Percentiles rank a stretch among this genome's conserved stretches.
phyloP scores from a whole-genome alignment of 495 filamentous ascomycete species.

The Neurospora sp. region DNA sequence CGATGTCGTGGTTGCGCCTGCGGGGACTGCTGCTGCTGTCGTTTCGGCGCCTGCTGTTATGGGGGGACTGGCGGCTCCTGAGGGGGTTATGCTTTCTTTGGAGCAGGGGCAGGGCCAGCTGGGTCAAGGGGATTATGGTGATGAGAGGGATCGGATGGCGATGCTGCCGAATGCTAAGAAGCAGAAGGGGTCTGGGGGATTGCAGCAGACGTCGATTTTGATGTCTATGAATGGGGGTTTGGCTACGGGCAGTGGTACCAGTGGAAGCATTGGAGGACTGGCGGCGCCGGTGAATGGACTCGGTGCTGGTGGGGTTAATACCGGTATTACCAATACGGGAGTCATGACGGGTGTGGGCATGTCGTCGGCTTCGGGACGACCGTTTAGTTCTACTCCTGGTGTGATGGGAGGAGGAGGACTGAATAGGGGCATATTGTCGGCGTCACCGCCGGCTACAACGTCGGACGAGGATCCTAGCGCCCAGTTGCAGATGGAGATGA shows the following conservation, averaged over 20 bases:
- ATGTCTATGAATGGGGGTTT: not conserved
- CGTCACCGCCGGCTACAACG: constrained; percentile 1
- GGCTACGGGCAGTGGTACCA: constrained; percentile 15
- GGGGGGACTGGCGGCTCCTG: not conserved
- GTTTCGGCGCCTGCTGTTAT: not conserved
- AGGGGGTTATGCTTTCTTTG: not conserved
- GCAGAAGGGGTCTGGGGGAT: constrained; percentile 23
- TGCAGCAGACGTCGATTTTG: not conserved
- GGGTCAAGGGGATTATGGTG: not conserved
- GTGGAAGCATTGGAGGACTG: not conserved
- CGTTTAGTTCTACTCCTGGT: not conserved
- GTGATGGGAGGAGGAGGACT: constrained; percentile 21
- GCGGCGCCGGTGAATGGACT: not conserved
- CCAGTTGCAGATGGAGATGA: constrained; percentile 39
- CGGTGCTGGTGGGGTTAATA: not conserved
- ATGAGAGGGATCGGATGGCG: not conserved
- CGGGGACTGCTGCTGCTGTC: not conserved
- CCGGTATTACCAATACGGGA: not conserved
- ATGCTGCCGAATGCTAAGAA: constrained; percentile 23
- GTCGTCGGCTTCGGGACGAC: not conserved
- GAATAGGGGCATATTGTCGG: not conserved
- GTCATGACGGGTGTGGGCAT: not conserved
- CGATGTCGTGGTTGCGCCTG: not conserved
- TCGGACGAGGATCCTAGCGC: constrained; percentile 27
- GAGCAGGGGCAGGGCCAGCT: not conserved